Evolutionary conservation across 1,139 yeast genomes (phyloP).

Genomic region (Candida sp.): DNA sequence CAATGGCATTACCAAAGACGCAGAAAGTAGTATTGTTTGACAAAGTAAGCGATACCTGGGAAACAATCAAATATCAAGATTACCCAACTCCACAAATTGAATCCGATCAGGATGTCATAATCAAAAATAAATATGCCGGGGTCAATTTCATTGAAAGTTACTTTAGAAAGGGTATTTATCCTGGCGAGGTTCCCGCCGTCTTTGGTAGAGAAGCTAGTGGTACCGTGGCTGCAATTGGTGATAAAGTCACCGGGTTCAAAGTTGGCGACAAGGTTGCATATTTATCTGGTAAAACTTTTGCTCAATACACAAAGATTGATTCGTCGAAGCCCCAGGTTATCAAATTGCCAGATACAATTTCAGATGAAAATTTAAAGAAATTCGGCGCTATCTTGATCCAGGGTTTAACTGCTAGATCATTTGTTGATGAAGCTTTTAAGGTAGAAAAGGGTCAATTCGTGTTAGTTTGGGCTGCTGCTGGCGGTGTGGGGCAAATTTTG

Average conservation of each 20-base stretch:
- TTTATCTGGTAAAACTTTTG: constrained; percentile 50
- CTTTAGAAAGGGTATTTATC: constrained; percentile 76
- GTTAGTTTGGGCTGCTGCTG: constrained; percentile 90
- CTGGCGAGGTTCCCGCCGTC: constrained; percentile 52
- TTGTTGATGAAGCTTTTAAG: constrained; percentile 60
- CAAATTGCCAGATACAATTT: constrained; percentile 46
- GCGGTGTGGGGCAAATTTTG: constrained; percentile 80
- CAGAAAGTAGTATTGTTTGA: constrained; percentile 56
- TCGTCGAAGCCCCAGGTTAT: constrained; percentile 27
- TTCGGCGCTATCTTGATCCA: constrained; percentile 66
- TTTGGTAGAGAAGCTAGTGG: constrained; percentile 91
- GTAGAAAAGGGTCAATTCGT: constrained; percentile 68
- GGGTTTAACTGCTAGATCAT: constrained; percentile 76
- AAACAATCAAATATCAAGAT: constrained; percentile 38
- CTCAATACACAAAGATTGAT: constrained; percentile 61
- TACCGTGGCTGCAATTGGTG: constrained; percentile 64
- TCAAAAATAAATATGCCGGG: constrained; percentile 75
- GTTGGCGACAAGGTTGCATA: constrained; percentile 78
- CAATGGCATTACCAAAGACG: constrained; percentile 40
- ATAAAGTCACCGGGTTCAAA: constrained; percentile 48
- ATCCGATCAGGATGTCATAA: constrained; percentile 52
- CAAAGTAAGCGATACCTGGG: constrained; percentile 40
- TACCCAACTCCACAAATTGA: constrained; percentile 56
- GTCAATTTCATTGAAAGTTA: constrained; percentile 81
- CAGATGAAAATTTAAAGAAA: constrained; percentile 39